Conservation (phyloP, 768 basidiomycete species). For the Auricularia auricula-judae region DNA sequence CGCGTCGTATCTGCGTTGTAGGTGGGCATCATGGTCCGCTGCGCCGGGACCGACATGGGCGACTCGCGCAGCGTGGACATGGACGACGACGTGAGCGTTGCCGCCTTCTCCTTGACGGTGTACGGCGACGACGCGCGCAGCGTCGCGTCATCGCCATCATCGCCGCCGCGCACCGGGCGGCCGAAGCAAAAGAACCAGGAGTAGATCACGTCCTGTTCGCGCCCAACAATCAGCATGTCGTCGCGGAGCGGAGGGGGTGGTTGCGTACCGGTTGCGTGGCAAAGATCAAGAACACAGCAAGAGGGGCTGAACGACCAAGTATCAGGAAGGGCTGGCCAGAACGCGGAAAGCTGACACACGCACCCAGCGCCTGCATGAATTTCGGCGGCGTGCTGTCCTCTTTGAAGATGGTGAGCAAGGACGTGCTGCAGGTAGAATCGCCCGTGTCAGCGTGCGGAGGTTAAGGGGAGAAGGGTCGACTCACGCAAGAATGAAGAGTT, state of each 20-base stretch:
- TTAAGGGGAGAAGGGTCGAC: no score
- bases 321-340: background rate
- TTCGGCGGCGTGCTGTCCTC: background rate
- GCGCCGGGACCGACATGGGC: background rate
- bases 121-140: background rate
- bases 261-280: background rate
- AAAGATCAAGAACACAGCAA: background rate
- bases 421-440: background rate
- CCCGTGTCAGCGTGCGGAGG: no score
- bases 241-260: background rate
- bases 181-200: slow-evolving; percentile 2
- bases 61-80: background rate
- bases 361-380: background rate
- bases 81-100: no score
- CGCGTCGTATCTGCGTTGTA: background rate
- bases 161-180: background rate
- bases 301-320: background rate
- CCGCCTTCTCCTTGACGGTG: no score
- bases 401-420: background rate
- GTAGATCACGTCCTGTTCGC: background rate
- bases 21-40: background rate
- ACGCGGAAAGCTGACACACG: background rate
- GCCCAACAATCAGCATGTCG: background rate
- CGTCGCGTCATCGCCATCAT: background rate
- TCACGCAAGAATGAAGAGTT: background rate